Evolutionary conservation across 192 early-diverging fungal genomes (phyloP).

Genomic region (Coemansia sp.): DNA sequence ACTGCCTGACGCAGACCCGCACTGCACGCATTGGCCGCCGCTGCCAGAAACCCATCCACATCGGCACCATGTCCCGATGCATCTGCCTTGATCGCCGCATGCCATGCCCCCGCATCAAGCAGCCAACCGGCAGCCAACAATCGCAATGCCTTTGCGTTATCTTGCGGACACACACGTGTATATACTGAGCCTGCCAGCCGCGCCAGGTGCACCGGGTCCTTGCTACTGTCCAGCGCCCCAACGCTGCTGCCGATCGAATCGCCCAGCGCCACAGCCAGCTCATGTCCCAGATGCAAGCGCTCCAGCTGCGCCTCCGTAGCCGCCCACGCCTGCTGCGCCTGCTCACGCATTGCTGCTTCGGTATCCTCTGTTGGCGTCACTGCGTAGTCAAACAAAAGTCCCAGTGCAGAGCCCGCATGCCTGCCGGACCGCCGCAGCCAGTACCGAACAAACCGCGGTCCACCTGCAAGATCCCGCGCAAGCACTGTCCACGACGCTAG

Average conservation of each 20-base stretch:
- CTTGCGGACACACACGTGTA: conserved; percentile 27
- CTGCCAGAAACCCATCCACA: conserved; percentile 9
- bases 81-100: conserved; percentile 7
- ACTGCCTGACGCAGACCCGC: conserved; percentile 33
- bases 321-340: conserved; percentile 31
- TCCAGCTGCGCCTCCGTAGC: conserved; percentile 34
- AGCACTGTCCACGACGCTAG: conserved; percentile 33
- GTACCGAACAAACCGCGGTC: conserved; percentile 36
- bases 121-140: conserved; percentile 29
- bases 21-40: conserved; percentile 14
- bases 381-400: conserved; percentile 35
- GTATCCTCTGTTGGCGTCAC: neutral
- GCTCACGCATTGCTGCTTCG: conserved; percentile 6
- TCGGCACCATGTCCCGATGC: conserved; percentile 4
- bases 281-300: conserved; percentile 13
- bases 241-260: conserved; percentile 22
- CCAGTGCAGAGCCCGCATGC: conserved; percentile 26
- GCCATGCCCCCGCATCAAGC: conserved; percentile 17
- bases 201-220: conserved; percentile 32
- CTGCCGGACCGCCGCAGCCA: conserved; percentile 28
- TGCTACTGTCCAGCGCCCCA: conserved; percentile 11
- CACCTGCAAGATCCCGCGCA: conserved; percentile 18
- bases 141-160: conserved; percentile 8
- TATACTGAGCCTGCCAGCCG: conserved; percentile 31
- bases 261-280: conserved; percentile 32